A percentile compares a stretch with the other conserved stretches of the same genome.
Conservation (phyloP, 73 alveolate species). For the Stentor roeselii region DNA sequence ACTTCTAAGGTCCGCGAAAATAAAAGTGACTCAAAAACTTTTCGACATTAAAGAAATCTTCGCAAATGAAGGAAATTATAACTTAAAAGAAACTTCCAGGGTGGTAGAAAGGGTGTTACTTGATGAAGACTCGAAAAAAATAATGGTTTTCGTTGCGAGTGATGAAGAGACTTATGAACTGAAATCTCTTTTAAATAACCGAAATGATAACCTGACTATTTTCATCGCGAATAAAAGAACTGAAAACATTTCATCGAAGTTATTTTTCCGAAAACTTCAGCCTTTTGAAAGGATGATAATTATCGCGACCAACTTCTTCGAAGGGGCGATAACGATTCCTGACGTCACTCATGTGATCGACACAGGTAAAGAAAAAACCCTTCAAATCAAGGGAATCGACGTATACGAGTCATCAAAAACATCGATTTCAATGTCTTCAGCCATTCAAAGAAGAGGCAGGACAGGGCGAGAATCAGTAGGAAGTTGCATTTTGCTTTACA, state of each 20-base stretch:
- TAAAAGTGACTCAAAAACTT: not conserved
- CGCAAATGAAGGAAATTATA: not conserved
- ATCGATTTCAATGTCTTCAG: not conserved
- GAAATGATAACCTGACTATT: not conserved
- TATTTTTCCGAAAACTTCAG: not conserved
- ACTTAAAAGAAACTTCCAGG: not conserved
- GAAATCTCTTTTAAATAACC: not conserved
- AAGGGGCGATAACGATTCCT: not conserved
- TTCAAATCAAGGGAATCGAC: not conserved
- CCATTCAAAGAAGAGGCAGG: not conserved
- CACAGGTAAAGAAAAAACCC: not conserved
- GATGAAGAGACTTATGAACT: not conserved
- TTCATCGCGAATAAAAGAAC: no score
- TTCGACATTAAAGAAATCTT: not conserved
- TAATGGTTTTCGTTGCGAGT: not conserved
- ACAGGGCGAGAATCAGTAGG: not conserved
- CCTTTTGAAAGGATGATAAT: not conserved
- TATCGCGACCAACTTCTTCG: not conserved
- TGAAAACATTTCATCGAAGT: not conserved
- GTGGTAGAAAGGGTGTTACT: not conserved
- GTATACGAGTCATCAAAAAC: not conserved
- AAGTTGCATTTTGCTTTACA: not conserved
- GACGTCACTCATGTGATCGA: not conserved
- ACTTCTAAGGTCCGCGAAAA: not conserved
- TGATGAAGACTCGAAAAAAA: not conserved